Evolutionary conservation across 1,284 basidiomycete genomes (phyloP).

Genomic region (Neolentinus lepideus): DNA sequence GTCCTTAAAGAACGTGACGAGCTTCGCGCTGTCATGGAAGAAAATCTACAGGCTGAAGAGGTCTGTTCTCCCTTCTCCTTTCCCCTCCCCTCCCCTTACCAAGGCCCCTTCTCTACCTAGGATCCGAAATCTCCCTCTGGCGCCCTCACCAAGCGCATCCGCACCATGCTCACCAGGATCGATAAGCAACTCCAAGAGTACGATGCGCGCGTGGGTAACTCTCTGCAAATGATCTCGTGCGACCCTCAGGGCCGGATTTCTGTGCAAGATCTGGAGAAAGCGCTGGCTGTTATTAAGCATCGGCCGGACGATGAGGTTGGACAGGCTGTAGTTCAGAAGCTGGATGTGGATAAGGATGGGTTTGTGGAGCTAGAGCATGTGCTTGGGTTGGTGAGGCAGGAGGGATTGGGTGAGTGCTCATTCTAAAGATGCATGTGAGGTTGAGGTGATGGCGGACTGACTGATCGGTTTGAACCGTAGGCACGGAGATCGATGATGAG

Average conservation of each 20-base stretch:
- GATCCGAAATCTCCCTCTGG: conserved; percentile 75
- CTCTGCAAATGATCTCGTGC: conserved; percentile 91
- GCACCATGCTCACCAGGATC: conserved; percentile 93
- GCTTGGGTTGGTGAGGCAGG: conserved; percentile 70
- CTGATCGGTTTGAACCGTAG: conserved; percentile 26
- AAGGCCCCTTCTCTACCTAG: conserved; percentile 27
- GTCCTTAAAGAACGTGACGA: conserved; percentile 96
- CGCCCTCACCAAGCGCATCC: conserved; percentile 89
- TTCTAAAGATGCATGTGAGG: no score
- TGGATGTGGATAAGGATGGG: conserved; percentile 95
- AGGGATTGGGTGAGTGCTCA: conserved; percentile 60
- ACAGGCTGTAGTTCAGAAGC: conserved; percentile 83
- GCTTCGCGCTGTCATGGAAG: conserved; percentile 83
- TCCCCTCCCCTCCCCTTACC: conserved; percentile 4
- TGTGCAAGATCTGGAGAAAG: conserved; percentile 85
- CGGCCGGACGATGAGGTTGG: conserved; percentile 89
- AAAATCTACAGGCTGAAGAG: conserved; percentile 86
- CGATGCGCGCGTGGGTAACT: conserved; percentile 85
- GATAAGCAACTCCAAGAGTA: conserved; percentile 92
- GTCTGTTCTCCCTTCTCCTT: conserved; percentile 27
- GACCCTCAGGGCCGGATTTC: conserved; percentile 91
- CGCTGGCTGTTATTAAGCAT: conserved; percentile 92
- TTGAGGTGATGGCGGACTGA: conserved; percentile 5
- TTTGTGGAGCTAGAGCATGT: conserved; percentile 87
- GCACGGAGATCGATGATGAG: conserved; percentile 68